A percentile compares a stretch with the other conserved stretches of the same genome.
These are phyloP conservation scores for Beauveria brongniartii DNA, from an alignment of 2,329 filamentous ascomycete genomes.

Conservation along the genomic window DNA sequence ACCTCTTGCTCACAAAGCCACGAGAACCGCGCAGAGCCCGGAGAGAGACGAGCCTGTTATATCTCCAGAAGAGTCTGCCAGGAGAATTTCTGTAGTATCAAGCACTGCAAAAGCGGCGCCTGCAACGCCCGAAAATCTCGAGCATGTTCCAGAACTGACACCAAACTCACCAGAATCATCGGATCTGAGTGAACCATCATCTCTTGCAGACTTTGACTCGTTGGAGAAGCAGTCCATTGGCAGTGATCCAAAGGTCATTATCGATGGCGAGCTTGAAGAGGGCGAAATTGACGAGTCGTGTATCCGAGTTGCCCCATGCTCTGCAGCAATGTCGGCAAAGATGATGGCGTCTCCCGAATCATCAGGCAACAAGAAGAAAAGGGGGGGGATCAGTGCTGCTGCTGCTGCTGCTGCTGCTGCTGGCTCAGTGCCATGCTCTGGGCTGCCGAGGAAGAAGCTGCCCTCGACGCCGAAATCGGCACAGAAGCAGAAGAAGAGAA, in stretches of 20 bases:
- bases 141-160: background rate
- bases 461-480: background rate
- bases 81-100: no score
- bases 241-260: background rate
- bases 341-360: background rate
- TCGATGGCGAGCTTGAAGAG: background rate
- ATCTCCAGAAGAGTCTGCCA: no score
- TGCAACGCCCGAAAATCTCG: background rate
- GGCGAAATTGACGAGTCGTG: background rate
- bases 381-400: background rate
- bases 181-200: background rate
- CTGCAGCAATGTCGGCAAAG: background rate
- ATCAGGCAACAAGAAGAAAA: background rate
- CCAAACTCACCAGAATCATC: conserved; percentile 2
- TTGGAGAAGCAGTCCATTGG: background rate
- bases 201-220: background rate
- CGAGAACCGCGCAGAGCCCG: no score
- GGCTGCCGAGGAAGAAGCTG: background rate
- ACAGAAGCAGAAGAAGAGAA: background rate
- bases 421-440: background rate
- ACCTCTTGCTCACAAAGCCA: background rate
- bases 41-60: background rate
- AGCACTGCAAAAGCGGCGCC: no score
- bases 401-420: background rate
- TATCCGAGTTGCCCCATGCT: background rate